Evolutionary conservation across 1,284 basidiomycete genomes (phyloP).

Genomic region (Rhodotorula sp.): DNA sequence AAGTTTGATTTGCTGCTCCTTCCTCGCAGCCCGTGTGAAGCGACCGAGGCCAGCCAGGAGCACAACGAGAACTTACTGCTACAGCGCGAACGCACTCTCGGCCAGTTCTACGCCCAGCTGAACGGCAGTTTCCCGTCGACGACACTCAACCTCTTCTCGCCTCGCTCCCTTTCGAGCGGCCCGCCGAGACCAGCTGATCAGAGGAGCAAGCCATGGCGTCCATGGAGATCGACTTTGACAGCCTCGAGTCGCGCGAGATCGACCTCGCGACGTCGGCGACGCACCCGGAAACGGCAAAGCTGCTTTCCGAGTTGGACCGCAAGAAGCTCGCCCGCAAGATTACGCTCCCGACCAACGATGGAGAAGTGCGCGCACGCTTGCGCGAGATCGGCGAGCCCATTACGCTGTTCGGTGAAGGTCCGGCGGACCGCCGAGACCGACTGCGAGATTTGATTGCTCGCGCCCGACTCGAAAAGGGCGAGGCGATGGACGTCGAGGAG

Average conservation of each 20-base stretch:
- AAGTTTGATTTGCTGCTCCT: neutral
- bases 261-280: conserved; percentile 20
- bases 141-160: neutral
- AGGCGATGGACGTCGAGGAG: conserved; percentile 55
- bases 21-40: neutral
- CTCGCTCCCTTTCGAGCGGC: neutral
- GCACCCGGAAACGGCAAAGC: conserved; percentile 35
- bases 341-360: conserved; percentile 96
- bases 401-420: conserved; percentile 89
- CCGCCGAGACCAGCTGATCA: neutral
- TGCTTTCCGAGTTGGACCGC: conserved; percentile 70
- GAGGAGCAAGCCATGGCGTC: neutral
- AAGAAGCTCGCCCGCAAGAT: conserved; percentile 90
- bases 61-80: neutral
- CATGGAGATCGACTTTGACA: conserved; percentile 39
- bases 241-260: conserved; percentile 24
- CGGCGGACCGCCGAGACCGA: conserved; percentile 75
- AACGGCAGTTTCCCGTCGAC: neutral
- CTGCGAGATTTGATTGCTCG: conserved; percentile 81
- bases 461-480: conserved; percentile 65
- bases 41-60: neutral
- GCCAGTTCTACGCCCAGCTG: too few relatives aligned
- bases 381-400: conserved; percentile 93
- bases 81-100: neutral
- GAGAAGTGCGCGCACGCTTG: conserved; percentile 79